These are phyloP conservation scores for Blumeriella jaapii DNA, from an alignment of 2,329 filamentous ascomycete species.

Conservation along the genomic window DNA sequence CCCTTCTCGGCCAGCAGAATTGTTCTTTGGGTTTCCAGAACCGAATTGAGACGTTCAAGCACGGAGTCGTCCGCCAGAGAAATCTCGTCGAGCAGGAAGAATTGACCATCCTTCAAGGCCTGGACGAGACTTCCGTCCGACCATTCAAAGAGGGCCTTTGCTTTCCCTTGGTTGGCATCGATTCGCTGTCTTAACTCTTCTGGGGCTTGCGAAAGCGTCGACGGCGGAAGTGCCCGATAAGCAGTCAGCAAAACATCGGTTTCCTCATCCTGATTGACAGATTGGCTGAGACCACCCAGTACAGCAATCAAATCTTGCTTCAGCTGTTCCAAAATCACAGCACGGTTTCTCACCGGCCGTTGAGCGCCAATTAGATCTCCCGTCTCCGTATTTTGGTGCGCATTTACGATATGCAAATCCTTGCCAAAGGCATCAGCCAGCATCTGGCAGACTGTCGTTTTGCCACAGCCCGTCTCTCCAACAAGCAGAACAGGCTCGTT, in stretches of 20 bases:
- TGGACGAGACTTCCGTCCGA: slow-evolving; percentile 85
- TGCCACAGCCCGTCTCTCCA: slow-evolving; percentile 94
- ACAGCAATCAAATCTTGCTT: slow-evolving; percentile 44
- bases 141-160: slow-evolving; percentile 91
- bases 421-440: slow-evolving; percentile 70
- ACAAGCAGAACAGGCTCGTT: slow-evolving; percentile 91
- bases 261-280: slow-evolving; percentile 44
- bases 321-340: slow-evolving; percentile 56
- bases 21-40: slow-evolving; percentile 78
- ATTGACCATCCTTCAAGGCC: slow-evolving; percentile 81
- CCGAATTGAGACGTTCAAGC: slow-evolving; percentile 88
- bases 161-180: slow-evolving; percentile 43
- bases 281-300: slow-evolving; percentile 30
- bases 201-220: slow-evolving; percentile 9
- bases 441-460: slow-evolving; percentile 92
- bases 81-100: slow-evolving; percentile 94
- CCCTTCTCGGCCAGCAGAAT: slow-evolving; percentile 92
- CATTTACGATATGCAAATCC: slow-evolving; percentile 81
- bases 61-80: slow-evolving; percentile 97
- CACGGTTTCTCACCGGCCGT: slow-evolving; percentile 76
- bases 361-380: slow-evolving; percentile 95
- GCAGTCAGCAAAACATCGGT: slow-evolving; percentile 44
- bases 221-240: slow-evolving; percentile 31
- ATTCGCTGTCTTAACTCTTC: slow-evolving; percentile 29
- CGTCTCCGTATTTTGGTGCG: slow-evolving; percentile 96